Conservation (phyloP, 257 asterid species). For the Nicotiana tomentosiformis region DNA sequence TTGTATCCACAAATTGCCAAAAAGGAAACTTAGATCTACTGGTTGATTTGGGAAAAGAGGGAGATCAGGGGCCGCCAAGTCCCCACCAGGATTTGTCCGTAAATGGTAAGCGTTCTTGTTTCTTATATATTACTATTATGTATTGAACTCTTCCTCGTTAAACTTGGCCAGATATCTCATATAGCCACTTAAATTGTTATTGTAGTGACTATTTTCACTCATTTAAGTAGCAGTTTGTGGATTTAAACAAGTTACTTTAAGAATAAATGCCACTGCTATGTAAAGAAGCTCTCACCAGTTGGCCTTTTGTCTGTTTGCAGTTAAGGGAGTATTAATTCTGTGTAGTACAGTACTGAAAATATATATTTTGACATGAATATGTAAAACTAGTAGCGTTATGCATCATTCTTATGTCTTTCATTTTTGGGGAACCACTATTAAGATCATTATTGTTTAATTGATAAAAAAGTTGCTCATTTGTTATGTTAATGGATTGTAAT, state of each 20-base stretch:
- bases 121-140: not conserved
- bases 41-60: not conserved
- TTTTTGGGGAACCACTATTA: not conserved
- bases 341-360: not conserved
- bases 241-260: not conserved
- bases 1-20: not conserved
- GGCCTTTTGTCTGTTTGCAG: not conserved
- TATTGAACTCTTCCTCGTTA: not conserved
- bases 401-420: not conserved
- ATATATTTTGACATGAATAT: not conserved
- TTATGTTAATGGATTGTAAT: not conserved
- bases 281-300: not conserved
- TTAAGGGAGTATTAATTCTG: not conserved
- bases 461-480: too few species aligned
- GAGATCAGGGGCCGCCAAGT: constrained; percentile 2
- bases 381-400: not conserved
- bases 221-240: not conserved
- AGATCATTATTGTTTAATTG: not conserved
- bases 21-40: not conserved
- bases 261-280: not conserved
- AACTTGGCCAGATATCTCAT: too few species aligned
- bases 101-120: not conserved
- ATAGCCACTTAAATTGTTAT: not conserved
- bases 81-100: constrained; percentile 11
- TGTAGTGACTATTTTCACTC: not conserved